These are phyloP conservation scores for Kodamaea hsintzibuensis DNA, from an alignment of 805 yeast species.

Conservation along the genomic window DNA sequence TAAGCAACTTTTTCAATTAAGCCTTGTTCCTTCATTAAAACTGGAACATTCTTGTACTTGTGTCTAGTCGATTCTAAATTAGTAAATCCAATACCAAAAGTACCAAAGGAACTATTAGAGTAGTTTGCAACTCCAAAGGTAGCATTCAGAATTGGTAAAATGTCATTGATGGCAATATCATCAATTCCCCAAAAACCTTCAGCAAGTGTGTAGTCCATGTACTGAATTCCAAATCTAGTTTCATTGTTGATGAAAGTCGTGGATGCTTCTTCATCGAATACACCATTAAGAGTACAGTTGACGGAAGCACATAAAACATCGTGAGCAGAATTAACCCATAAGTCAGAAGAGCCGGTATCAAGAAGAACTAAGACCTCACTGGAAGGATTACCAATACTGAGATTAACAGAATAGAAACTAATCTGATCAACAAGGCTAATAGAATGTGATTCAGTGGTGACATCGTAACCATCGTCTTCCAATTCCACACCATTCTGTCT, in stretches of 20 bases:
- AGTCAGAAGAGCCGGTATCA: slow-evolving; percentile 77
- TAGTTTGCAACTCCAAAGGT: slow-evolving; percentile 19
- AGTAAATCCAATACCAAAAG: slow-evolving; percentile 20
- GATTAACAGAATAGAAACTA: slow-evolving; percentile 17
- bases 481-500: slow-evolving; percentile 10
- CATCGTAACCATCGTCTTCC: not conserved
- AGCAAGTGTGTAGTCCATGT: slow-evolving; percentile 51
- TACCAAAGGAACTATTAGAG: slow-evolving; percentile 17
- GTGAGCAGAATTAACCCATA: slow-evolving; percentile 55
- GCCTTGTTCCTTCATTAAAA: slow-evolving; percentile 27
- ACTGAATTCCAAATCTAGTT: slow-evolving; percentile 35
- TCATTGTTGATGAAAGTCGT: slow-evolving; percentile 13
- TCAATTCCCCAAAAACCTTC: slow-evolving; percentile 48
- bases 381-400: slow-evolving; percentile 54
- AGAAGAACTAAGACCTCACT: slow-evolving; percentile 56
- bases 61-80: slow-evolving; percentile 13
- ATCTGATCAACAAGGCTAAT: slow-evolving; percentile 10
- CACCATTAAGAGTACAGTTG: slow-evolving; percentile 19
- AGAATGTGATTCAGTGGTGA: not conserved
- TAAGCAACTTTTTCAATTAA: slow-evolving; percentile 23
- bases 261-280: slow-evolving; percentile 18
- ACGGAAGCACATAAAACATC: slow-evolving; percentile 19
- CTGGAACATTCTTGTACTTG: slow-evolving; percentile 44
- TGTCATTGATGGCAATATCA: slow-evolving; percentile 14
- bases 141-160: slow-evolving; percentile 10